phyloP scores from a whole-genome alignment of 2,329 filamentous ascomycete species.

The Coniochaeta sp. region DNA sequence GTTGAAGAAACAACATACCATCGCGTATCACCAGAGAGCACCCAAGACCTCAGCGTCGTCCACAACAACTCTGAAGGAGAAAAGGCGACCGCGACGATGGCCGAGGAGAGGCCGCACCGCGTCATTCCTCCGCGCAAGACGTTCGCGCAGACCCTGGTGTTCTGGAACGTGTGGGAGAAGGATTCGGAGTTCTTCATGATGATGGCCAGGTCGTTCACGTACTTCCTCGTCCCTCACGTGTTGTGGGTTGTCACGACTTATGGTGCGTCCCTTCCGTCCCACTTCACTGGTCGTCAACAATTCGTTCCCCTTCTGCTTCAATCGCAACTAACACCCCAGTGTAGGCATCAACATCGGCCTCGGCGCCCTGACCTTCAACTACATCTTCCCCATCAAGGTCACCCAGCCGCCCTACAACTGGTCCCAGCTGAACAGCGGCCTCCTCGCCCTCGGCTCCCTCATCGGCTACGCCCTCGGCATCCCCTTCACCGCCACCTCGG shows the following conservation, averaged over 20 bases:
- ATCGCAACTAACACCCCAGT: slow-evolving; percentile 3
- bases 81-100: slow-evolving; percentile 4
- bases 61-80: slow-evolving; percentile 6
- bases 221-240: slow-evolving; percentile 39
- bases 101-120: not conserved
- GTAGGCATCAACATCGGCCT: slow-evolving; percentile 38
- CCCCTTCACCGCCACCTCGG: slow-evolving; percentile 34
- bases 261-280: slow-evolving; percentile 16
- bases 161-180: slow-evolving; percentile 33
- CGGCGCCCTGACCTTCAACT: slow-evolving; percentile 41
- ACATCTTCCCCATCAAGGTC: slow-evolving; percentile 40
- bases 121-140: slow-evolving; percentile 29
- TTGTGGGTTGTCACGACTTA: slow-evolving; percentile 43
- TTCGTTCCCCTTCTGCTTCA: not conserved
- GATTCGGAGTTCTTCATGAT: slow-evolving; percentile 37
- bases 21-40: slow-evolving; percentile 7
- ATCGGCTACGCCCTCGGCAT: slow-evolving; percentile 30
- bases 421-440: slow-evolving; percentile 34
- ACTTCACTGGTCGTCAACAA: too few relatives aligned
- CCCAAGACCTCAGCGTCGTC: not conserved
- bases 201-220: slow-evolving; percentile 36
- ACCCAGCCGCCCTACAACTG: slow-evolving; percentile 37
- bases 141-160: slow-evolving; percentile 32
- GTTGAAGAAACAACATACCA: slow-evolving; percentile 25
- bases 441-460: slow-evolving; percentile 33